Evolutionary conservation across 2,329 filamentous ascomycete genomes (phyloP).

Genomic region (Lanzia echinophila): DNA sequence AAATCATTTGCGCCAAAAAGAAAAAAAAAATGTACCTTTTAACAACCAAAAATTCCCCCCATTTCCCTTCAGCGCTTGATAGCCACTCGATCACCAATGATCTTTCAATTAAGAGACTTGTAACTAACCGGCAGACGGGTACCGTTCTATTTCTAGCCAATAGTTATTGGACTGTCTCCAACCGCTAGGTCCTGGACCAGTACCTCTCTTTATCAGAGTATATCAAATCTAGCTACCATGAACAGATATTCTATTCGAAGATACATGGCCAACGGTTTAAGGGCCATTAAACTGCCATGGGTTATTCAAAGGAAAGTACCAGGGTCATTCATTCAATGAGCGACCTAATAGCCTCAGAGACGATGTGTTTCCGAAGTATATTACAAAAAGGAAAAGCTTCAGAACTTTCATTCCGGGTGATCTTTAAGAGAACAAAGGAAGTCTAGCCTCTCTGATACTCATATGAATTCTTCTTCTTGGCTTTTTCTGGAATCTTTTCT

Average conservation of each 20-base stretch:
- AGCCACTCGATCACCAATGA: constrained; percentile 19
- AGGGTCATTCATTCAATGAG: too few relatives aligned
- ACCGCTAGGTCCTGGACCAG: constrained; percentile 17
- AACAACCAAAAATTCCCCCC: constrained; percentile 3
- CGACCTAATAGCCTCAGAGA: too few relatives aligned
- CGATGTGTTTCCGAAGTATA: too few relatives aligned
- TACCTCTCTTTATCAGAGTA: constrained; percentile 16
- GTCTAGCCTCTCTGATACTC: too few relatives aligned
- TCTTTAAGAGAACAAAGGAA: too few relatives aligned
- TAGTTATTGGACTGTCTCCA: constrained; percentile 7
- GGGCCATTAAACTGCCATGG: background rate
- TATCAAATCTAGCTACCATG: background rate
- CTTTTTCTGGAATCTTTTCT: too few relatives aligned
- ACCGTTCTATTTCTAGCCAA: background rate
- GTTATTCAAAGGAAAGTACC: background rate
- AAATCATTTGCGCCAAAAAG: background rate
- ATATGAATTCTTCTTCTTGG: too few relatives aligned
- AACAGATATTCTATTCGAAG: constrained; percentile 25
- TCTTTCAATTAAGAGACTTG: constrained; percentile 14
- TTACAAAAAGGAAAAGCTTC: too few relatives aligned
- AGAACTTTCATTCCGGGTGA: too few relatives aligned
- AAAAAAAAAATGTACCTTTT: background rate
- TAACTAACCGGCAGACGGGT: constrained; percentile 15
- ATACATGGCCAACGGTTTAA: constrained; percentile 23
- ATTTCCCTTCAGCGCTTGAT: constrained; percentile 23